Evolutionary conservation across 108 stramenopile species (phyloP).

Genomic region (Hondaea fermentalgiana): DNA sequence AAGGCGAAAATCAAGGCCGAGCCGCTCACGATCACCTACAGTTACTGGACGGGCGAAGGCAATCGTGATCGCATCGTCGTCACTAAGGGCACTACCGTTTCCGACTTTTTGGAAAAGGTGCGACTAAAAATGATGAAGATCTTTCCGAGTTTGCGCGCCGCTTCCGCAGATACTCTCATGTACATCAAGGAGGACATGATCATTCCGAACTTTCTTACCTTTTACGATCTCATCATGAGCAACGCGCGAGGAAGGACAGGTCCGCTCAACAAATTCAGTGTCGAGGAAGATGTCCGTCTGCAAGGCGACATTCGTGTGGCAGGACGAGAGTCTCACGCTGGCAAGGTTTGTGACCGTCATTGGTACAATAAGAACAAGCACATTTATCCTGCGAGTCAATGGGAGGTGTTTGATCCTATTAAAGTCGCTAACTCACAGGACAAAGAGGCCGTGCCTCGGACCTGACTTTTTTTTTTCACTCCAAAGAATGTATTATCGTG

Average conservation of each 20-base stretch:
- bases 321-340: constrained; percentile 75
- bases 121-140: constrained; percentile 66
- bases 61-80: constrained; percentile 68
- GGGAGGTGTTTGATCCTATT: constrained; percentile 85
- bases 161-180: constrained; percentile 69
- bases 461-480: too few relatives aligned
- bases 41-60: constrained; percentile 93
- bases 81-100: constrained; percentile 76
- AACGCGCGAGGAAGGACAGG: constrained; percentile 91
- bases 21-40: constrained; percentile 76
- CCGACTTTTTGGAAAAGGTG: constrained; percentile 73
- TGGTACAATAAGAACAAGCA: constrained; percentile 98
- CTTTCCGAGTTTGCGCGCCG: constrained; percentile 67
- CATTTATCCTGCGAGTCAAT: constrained; percentile 90
- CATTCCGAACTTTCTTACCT: constrained; percentile 82
- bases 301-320: constrained; percentile 71
- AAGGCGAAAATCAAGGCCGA: constrained; percentile 72
- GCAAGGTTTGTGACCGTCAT: constrained; percentile 80
- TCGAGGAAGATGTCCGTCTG: constrained; percentile 81
- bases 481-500: too few relatives aligned
- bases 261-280: constrained; percentile 90
- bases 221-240: constrained; percentile 89
- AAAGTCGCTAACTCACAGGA: not conserved
- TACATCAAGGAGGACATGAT: constrained; percentile 99
- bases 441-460: not conserved